Conservation (phyloP, 768 basidiomycete species). For the Mrakia gelida region DNA sequence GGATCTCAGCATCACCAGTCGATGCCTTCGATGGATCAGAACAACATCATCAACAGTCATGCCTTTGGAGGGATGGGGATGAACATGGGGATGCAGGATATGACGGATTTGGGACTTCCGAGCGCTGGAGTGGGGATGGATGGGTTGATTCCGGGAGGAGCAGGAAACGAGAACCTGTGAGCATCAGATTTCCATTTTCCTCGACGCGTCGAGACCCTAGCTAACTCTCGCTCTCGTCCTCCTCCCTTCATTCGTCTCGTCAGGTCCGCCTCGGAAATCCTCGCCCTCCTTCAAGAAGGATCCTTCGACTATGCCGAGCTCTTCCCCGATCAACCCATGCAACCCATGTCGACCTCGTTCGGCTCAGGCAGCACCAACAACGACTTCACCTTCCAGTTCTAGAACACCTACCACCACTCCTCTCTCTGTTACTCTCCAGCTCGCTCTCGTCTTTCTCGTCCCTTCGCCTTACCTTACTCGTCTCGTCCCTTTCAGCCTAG, state of each 20-base stretch:
- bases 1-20: not conserved
- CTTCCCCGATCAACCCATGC: slow-evolving; percentile 25
- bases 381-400: slow-evolving; percentile 4
- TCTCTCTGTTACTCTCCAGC: no score
- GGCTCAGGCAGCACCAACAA: not conserved
- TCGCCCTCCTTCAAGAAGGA: slow-evolving; percentile 22
- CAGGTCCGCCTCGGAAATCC: slow-evolving; percentile 27
- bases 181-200: no score
- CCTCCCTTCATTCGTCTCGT: not conserved
- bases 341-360: not conserved
- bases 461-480: no score
- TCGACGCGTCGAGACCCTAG: not conserved
- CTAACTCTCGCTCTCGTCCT: not conserved
- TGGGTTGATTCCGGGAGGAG: slow-evolving; percentile 23
- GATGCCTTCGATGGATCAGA: not conserved
- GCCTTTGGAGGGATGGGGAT: not conserved
- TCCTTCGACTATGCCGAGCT: slow-evolving; percentile 20
- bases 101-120: slow-evolving; percentile 27
- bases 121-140: slow-evolving; percentile 30
- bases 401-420: not conserved
- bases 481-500: no score
- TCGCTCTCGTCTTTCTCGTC: no score
- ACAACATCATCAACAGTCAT: not conserved
- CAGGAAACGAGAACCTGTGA: slow-evolving; percentile 30
- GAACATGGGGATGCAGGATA: slow-evolving; percentile 4